phyloP scores from a whole-genome alignment of 2,329 filamentous ascomycete genomes.

The Stachybotrys echinatus region DNA sequence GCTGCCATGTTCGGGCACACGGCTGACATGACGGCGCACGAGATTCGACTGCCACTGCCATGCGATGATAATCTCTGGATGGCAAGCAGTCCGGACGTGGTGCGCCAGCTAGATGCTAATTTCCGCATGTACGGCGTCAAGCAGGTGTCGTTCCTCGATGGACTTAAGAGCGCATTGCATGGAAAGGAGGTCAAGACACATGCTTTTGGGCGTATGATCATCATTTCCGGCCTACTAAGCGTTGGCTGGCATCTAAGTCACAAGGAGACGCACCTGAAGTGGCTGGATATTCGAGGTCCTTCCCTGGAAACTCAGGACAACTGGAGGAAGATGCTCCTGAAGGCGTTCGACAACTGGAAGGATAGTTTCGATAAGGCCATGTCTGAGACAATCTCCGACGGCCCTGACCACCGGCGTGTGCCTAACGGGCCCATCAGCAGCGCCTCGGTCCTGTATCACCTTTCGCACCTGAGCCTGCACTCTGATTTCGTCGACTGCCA shows the following conservation, averaged over 20 bases:
- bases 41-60: slow-evolving; percentile 78
- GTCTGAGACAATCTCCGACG: slow-evolving; percentile 28
- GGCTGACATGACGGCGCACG: slow-evolving; percentile 85
- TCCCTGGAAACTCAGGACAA: slow-evolving; percentile 61
- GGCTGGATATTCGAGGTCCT: slow-evolving; percentile 62
- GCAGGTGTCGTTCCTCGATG: slow-evolving; percentile 75
- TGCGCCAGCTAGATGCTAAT: slow-evolving; percentile 70
- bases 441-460: slow-evolving; percentile 73
- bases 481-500: slow-evolving; percentile 87
- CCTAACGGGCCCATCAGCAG: slow-evolving; percentile 66
- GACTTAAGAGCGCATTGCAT: slow-evolving; percentile 77
- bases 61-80: slow-evolving; percentile 87
- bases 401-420: slow-evolving; percentile 35
- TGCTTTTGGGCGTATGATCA: slow-evolving; percentile 80
- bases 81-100: slow-evolving; percentile 70
- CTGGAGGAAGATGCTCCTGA: slow-evolving; percentile 72
- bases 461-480: slow-evolving; percentile 85
- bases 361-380: slow-evolving; percentile 73
- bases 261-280: slow-evolving; percentile 77
- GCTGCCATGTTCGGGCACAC: slow-evolving; percentile 90
- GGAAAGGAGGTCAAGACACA: slow-evolving; percentile 78
- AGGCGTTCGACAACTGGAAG: slow-evolving; percentile 84
- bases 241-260: slow-evolving; percentile 91
- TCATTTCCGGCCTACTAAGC: slow-evolving; percentile 86
- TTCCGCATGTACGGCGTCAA: slow-evolving; percentile 75